These are phyloP conservation scores for Isoetes taiwanensis DNA, from an alignment of 75 land plant species.

Conservation along the genomic window DNA sequence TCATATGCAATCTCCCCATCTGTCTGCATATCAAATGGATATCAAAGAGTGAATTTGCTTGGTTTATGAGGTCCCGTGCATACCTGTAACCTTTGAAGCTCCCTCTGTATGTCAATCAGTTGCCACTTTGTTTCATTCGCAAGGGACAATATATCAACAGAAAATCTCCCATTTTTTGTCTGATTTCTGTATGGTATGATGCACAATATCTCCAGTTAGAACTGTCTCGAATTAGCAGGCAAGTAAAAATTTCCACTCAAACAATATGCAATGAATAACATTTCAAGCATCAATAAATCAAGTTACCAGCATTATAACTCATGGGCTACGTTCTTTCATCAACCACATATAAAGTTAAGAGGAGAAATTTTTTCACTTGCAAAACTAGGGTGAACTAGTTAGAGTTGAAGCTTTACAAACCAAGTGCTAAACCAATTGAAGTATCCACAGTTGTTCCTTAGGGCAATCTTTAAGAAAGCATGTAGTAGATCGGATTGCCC, in stretches of 20 bases:
- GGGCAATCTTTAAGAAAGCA: no score
- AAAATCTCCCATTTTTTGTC: constrained; percentile 56
- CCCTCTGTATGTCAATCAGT: constrained; percentile 35
- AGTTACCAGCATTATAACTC: not conserved
- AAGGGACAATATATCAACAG: constrained; percentile 60
- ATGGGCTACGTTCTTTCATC: not conserved
- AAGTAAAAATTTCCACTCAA: not conserved
- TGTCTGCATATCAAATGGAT: constrained; percentile 26
- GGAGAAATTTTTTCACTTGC: no score
- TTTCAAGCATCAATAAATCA: not conserved
- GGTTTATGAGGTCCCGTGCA: not conserved
- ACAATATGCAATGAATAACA: not conserved
- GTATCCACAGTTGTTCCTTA: no score
- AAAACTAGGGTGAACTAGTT: no score
- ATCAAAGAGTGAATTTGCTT: not conserved
- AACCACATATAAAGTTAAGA: no score
- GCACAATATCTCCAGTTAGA: not conserved
- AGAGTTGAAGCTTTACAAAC: no score
- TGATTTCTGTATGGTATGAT: constrained; percentile 35
- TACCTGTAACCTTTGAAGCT: constrained; percentile 69
- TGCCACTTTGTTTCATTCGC: constrained; percentile 42
- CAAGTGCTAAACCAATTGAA: no score
- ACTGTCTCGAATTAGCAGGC: no score
- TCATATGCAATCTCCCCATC: constrained; percentile 79
- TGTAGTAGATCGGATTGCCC: no score